A percentile compares a stretch with the other conserved stretches of the same genome.
Conservation (phyloP, 2,329 filamentous ascomycete genomes). For the Blastomyces parvus region DNA sequence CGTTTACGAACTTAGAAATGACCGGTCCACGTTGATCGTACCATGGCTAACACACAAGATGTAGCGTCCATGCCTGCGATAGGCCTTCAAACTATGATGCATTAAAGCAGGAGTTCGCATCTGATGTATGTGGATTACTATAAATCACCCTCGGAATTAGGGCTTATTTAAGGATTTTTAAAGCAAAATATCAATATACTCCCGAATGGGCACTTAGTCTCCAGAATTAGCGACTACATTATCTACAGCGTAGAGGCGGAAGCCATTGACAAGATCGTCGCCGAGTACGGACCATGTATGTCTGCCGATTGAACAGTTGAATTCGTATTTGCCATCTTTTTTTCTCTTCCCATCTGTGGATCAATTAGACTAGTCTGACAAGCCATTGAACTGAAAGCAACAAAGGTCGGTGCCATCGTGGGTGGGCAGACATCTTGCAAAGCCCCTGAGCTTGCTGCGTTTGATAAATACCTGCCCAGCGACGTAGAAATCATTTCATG, state of each 20-base stretch:
- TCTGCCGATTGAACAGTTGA: slow-evolving; percentile 14
- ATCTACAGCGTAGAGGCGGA: slow-evolving; percentile 98
- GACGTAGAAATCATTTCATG: slow-evolving; percentile 93
- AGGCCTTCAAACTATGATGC: slow-evolving; percentile 76
- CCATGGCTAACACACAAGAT: slow-evolving; percentile 4
- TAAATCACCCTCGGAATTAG: slow-evolving; percentile 9
- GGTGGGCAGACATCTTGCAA: slow-evolving; percentile 98
- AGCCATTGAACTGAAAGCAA: slow-evolving; percentile 50
- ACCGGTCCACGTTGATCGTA: background rate
- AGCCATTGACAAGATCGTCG: slow-evolving; percentile 77
- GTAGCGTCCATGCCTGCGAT: slow-evolving; percentile 91
- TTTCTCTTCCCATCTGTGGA: background rate
- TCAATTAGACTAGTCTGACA: slow-evolving; percentile 11
- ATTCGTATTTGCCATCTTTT: slow-evolving; percentile 6
- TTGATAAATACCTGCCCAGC: slow-evolving; percentile 73
- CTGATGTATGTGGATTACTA: slow-evolving; percentile 60
- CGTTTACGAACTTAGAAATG: background rate
- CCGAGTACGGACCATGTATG: slow-evolving; percentile 86
- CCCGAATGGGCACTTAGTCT: slow-evolving; percentile 90
- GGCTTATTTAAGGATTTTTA: slow-evolving; percentile 33
- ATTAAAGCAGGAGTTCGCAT: slow-evolving; percentile 70
- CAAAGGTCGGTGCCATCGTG: slow-evolving; percentile 88
- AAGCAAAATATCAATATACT: slow-evolving; percentile 82
- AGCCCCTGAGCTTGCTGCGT: slow-evolving; percentile 86
- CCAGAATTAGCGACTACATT: slow-evolving; percentile 93